Evolutionary conservation across 139 green algal species (phyloP).

Genomic region (Chlamydomonas sphaeroides): DNA sequence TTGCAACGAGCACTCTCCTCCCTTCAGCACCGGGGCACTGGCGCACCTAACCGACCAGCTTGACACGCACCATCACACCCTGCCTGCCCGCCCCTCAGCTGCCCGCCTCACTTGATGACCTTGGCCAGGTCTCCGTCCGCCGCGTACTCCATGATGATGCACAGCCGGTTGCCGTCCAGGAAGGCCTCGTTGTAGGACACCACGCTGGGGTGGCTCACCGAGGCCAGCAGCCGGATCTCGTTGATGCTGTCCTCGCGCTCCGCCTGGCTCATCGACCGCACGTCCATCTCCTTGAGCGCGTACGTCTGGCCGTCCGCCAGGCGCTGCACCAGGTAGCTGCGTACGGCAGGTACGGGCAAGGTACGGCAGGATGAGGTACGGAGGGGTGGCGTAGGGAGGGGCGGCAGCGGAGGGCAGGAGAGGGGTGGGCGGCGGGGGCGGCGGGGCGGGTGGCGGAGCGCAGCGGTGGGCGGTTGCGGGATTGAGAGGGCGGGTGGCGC

Average conservation of each 20-base stretch:
- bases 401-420: too few relatives aligned
- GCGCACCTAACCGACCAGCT: too few relatives aligned
- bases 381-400: too few relatives aligned
- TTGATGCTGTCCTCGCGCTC: slow-evolving; percentile 80
- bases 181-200: slow-evolving; percentile 80
- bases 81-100: neutral
- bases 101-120: slow-evolving; percentile 68
- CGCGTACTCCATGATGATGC: slow-evolving; percentile 88
- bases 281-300: slow-evolving; percentile 85
- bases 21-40: too few relatives aligned
- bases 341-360: neutral
- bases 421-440: too few relatives aligned
- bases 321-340: slow-evolving; percentile 62
- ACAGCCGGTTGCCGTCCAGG: slow-evolving; percentile 74
- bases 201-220: slow-evolving; percentile 67
- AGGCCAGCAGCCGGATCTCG: slow-evolving; percentile 83
- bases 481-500: too few relatives aligned
- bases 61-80: too few relatives aligned
- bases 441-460: too few relatives aligned
- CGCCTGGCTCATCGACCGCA: slow-evolving; percentile 66
- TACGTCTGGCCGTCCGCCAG: slow-evolving; percentile 75
- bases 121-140: slow-evolving; percentile 70
- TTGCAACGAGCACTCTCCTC: too few relatives aligned
- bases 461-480: too few relatives aligned
- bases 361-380: neutral